Evolutionary conservation across 148 eudicot species (phyloP).

Genomic region (Cornus florida): DNA sequence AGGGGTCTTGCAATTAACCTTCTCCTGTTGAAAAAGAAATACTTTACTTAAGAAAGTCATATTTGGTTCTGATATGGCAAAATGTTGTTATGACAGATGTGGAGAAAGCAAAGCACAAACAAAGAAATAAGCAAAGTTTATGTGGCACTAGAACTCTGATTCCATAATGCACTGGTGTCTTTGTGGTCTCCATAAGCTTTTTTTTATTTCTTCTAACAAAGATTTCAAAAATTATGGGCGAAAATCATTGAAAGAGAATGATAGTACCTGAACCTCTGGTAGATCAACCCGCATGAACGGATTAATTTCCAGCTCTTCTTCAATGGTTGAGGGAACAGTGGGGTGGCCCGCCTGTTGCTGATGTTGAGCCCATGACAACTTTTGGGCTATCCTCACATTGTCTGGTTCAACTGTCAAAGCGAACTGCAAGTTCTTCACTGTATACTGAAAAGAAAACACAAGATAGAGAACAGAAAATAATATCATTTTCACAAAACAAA

Average conservation of each 20-base stretch:
- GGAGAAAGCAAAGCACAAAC: no score
- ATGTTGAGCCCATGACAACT: conserved; percentile 78
- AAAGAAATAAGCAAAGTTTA: no score
- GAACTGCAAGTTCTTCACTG: conserved; percentile 93
- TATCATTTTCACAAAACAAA: not conserved
- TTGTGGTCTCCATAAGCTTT: not conserved
- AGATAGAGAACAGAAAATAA: conserved; percentile 2
- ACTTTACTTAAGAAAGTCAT: not conserved
- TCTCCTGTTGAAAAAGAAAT: conserved; percentile 40
- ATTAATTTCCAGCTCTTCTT: conserved; percentile 80
- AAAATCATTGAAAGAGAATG: not conserved
- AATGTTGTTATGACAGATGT: no score
- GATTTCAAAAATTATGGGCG: not conserved
- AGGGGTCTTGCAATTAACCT: conserved; percentile 62
- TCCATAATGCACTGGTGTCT: no score
- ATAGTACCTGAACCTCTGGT: conserved; percentile 72
- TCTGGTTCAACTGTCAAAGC: conserved; percentile 89
- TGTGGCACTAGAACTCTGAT: no score
- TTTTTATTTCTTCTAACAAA: not conserved
- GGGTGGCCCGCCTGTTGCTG: conserved; percentile 64
- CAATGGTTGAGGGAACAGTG: conserved; percentile 88
- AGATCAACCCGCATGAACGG: conserved; percentile 86
- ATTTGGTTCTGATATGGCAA: not conserved
- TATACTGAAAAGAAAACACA: conserved; percentile 48
- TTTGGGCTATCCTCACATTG: conserved; percentile 54